These are phyloP conservation scores for Purpureocillium lavendulum DNA, from an alignment of 2,329 filamentous ascomycete genomes.

Conservation along the genomic window DNA sequence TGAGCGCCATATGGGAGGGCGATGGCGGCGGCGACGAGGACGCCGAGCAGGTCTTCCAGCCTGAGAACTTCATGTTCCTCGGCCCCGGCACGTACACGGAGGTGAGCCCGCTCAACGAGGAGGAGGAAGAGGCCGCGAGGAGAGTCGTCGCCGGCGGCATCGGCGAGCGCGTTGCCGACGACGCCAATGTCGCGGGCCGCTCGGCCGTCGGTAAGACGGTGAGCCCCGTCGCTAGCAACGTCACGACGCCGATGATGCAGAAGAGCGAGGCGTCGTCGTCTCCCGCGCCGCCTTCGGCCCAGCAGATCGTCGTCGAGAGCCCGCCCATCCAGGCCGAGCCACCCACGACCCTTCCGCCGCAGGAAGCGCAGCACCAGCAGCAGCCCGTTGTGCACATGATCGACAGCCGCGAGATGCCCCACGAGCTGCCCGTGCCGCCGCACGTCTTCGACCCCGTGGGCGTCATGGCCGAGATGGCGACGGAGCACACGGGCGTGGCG, in stretches of 20 bases:
- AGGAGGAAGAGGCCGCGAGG: slow-evolving; percentile 22
- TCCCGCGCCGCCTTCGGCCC: background rate
- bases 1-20: slow-evolving; percentile 23
- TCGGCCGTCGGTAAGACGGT: slow-evolving; percentile 10
- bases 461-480: slow-evolving; percentile 38
- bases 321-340: slow-evolving; percentile 7
- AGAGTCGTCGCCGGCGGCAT: slow-evolving; percentile 12
- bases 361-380: too few relatives aligned
- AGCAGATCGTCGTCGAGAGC: background rate
- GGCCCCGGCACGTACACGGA: slow-evolving; percentile 37
- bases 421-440: slow-evolving; percentile 19
- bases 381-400: slow-evolving; percentile 20
- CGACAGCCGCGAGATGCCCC: slow-evolving; percentile 22
- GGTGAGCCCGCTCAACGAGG: slow-evolving; percentile 32
- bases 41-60: slow-evolving; percentile 35
- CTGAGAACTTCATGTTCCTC: slow-evolving; percentile 45
- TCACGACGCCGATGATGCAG: slow-evolving; percentile 17
- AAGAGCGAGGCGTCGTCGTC: slow-evolving; percentile 8
- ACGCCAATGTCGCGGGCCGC: background rate
- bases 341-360: background rate
- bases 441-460: slow-evolving; percentile 31
- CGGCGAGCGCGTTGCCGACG: slow-evolving; percentile 8
- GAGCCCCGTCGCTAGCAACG: slow-evolving; percentile 19
- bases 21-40: slow-evolving; percentile 23
- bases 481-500: slow-evolving; percentile 30